Base-by-base conservation (phyloP, 2,329 filamentous ascomycete genomes). In the Dactylonectria macrodidyma region DNA sequence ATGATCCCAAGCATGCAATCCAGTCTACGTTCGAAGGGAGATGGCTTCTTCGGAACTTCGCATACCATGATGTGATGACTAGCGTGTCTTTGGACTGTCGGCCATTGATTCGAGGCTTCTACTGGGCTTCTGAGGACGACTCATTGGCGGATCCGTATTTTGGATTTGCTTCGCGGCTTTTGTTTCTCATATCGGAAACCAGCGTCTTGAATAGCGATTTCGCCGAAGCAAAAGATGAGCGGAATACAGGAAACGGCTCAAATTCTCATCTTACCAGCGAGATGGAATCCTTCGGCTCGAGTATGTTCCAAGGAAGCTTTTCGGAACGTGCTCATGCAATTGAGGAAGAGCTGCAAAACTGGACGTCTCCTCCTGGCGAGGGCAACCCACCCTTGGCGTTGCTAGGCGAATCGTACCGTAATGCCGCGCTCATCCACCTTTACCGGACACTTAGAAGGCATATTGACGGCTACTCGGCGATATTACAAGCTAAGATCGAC, bases 11-110 rank as follows among this genome's bases (percentile, higher is more conserved):
- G 11, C 10, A 41, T 14, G 3, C 38, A 41, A 16, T 41, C 16
- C 38, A 41, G 16, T 41, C 38, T 41, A 41, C 38, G 12, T 62
- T 72, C 11, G 72, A 73, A 38, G 71, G 72, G 8, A 67, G 66
- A 30, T 73, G 68, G 70, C 66, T 73, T n/a, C 70, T 73, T 12
- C 64, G 69, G 11, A 71, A 66, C n/a, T 71, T 71, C 22, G 59
- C 65, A 47, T 71, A 66, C 30, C 68, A 71, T n/a, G 65, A 70
- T 34, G 57, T 70, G 6, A 46, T 70, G 12, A 70, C 61, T 59
- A 68, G 68, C 16, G 59, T 68, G 16, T 68, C 68, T 2, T 57
- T 68, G 61, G 51, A 66, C 19, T 46, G 58, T 7, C 50, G 60
- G 2, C 63, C 63, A 1, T 47, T 66, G 4, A 38, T 66, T 4